A percentile compares a stretch with the other conserved stretches of the same genome.
These are phyloP conservation scores for Kurtzmaniella quercitrusa DNA, from an alignment of 1,139 yeast genomes.

Conservation along the genomic window DNA sequence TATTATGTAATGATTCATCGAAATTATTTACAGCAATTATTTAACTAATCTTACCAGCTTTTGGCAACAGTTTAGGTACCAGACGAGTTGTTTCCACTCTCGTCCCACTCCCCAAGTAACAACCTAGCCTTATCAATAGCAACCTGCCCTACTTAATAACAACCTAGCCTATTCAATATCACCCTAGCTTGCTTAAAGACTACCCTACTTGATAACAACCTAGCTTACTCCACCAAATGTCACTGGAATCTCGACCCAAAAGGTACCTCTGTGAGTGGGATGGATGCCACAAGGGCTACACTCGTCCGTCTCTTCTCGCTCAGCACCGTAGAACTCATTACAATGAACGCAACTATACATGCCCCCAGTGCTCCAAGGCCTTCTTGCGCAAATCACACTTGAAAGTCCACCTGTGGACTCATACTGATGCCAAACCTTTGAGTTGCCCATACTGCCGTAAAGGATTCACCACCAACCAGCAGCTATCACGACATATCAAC, in stretches of 20 bases:
- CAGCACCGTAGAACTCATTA: conserved; percentile 15
- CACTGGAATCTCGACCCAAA: conserved; percentile 5
- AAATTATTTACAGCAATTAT: too few relatives aligned
- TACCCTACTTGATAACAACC: too few relatives aligned
- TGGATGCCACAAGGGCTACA: conserved; percentile 21
- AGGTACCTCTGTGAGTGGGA: conserved; percentile 10
- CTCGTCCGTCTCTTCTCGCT: conserved; percentile 14
- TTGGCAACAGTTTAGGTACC: too few relatives aligned
- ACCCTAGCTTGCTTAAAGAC: too few relatives aligned
- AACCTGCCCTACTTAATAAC: too few relatives aligned
- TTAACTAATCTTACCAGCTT: too few relatives aligned
- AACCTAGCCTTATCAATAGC: too few relatives aligned
- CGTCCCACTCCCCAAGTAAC: too few relatives aligned
- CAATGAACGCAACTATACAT: conserved; percentile 15
- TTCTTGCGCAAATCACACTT: conserved; percentile 15
- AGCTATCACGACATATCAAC: conserved; percentile 12
- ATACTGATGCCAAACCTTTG: conserved; percentile 12
- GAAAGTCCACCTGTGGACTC: conserved; percentile 12
- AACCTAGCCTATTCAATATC: too few relatives aligned
- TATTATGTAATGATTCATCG: too few relatives aligned
- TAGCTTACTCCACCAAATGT: too few relatives aligned
- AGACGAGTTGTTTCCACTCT: too few relatives aligned
- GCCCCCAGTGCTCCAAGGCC: conserved; percentile 12
- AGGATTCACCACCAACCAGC: conserved; percentile 13
- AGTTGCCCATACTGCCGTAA: conserved; percentile 13